Evolutionary conservation across 192 early-diverging fungal species (phyloP), one percentile per base, ranked within the genome.

Genomic region (Coemansia sp.): DNA sequence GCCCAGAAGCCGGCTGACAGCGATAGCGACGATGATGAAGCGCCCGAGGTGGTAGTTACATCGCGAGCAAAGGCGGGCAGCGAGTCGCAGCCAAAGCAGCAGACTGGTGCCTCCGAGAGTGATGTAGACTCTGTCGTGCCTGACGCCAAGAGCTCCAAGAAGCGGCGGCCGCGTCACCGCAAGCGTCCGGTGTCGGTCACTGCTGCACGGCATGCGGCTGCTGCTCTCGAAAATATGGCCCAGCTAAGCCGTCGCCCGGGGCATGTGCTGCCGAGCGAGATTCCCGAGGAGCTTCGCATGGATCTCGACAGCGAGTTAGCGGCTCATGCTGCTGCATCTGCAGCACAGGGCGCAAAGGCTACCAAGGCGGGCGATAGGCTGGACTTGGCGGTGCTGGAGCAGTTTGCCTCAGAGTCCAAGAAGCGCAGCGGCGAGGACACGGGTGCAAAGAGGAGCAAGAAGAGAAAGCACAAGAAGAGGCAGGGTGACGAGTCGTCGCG

Each of bases 221-320:
- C 61, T 9, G 64, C 57, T 9, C 14, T 82, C 35, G 70, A 66
- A 8, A 53, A 58, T 11, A 37, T 71, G 24, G 43, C 66, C n/a
- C 50, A 63, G 48, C 37, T 64, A 62, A 60, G 56, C n/a, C 58
- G 53, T 0, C 43, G 40, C 16, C 35, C 53, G 1, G 62, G 51
- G 9, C 38, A 58, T 24, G 21, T 36, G 38, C 56, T 75, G 53
- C 79, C 79, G 9, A 57, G 53, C 13, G 70, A 67, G 42, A 73
- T 82, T 33, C 79, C 79, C 34, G 61, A 53, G 31, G 70, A 76
- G 64, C 65, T 82, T 14, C 79, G 67, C 45, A 63, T 76, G 53
- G 69, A 67, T 23, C 28, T 55, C 24, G 36, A 57, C 18, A 37
- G 59, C 10, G 48, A 55, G 38, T 51, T 56, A 13, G 56, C 42